Base-by-base conservation (phyloP, 1,139 yeast species). In the Pichia sp. region DNA sequence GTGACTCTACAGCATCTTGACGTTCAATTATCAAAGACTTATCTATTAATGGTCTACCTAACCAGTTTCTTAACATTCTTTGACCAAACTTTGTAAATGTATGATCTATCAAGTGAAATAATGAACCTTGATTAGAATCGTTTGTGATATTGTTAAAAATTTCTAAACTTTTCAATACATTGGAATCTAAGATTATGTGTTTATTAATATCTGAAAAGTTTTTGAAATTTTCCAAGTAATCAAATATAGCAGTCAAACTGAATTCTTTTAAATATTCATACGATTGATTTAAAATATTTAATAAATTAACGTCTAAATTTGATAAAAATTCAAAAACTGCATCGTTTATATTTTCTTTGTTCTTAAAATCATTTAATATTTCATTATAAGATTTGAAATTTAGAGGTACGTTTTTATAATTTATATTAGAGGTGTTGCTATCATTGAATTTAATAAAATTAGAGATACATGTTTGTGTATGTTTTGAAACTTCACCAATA, bases 51-150 rank as follows among this genome's bases (percentile, higher is more conserved):
- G 99, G 99, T 56, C 77, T 73, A 0, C 82, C 74, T 0, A 91
- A 70, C 99, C 99, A 93, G 48, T 76, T 73, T 36, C 74, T 74
- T 22, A 93, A 66, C 54, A 80, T 62, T 51, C 96, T 69, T 49
- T 74, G 77, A 0, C 99, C 99, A 68, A 84, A 86, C 34, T 76
- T 74, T 0, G 97, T 88, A 44, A 81, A 71, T 0, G 98, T 87
- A 57, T 85, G 91, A 65, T 91, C 87, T 56, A 93, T 64, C 3
- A 88, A 71, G 89, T 93, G 86, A 18, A 87, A 68, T 19, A 93
- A 69, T 0, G 96, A 81, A 0, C 97, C 98, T 36, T 73, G 70
- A 9, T 71, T 72, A 1, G 76, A 70, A 19, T 70, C 67, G 56
- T 82, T 81, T 0, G 93, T 80, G 3, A 75, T 70, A 61, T 87